phyloP scores from a whole-genome alignment of 352 stramenopile species.

The Phytopythium cucurbitacearum region DNA sequence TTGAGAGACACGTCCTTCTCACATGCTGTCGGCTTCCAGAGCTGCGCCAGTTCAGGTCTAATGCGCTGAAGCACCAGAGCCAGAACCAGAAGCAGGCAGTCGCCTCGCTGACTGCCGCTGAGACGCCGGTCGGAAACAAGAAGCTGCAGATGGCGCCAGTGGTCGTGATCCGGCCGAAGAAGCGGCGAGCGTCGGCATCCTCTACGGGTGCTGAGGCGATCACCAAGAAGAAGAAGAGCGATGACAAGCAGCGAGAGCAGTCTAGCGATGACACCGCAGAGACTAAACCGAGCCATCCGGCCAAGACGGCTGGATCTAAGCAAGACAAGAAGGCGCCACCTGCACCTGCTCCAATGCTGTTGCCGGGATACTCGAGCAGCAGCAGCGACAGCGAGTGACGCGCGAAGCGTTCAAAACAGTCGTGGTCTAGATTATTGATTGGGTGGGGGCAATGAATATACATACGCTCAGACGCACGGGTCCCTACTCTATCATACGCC shows the following conservation, averaged over 20 bases:
- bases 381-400: slow-evolving; percentile 24
- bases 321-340: slow-evolving; percentile 6
- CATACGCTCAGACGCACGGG: no score
- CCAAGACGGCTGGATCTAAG: slow-evolving; percentile 1
- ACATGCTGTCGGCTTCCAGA: slow-evolving; percentile 15
- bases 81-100: slow-evolving; percentile 29
- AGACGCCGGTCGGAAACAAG: slow-evolving; percentile 2
- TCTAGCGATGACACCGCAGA: no score
- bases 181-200: slow-evolving; percentile 14
- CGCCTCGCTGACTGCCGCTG: slow-evolving; percentile 1
- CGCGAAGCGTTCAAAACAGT: no score
- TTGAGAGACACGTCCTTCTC: background rate
- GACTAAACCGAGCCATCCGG: no score
- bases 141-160: slow-evolving; percentile 13
- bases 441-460: no score
- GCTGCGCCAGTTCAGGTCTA: slow-evolving; percentile 60
- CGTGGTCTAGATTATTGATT: no score
- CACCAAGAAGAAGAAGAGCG: slow-evolving; percentile 21
- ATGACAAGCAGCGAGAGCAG: no score
- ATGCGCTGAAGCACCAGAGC: slow-evolving; percentile 46
- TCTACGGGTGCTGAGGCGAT: slow-evolving; percentile 8
- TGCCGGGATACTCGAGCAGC: slow-evolving; percentile 55
- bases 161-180: slow-evolving; percentile 58
- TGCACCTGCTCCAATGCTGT: slow-evolving; percentile 12
- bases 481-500: slow-evolving; percentile 47